A percentile compares a stretch with the other conserved stretches of the same genome.
Conservation (phyloP, 441 rosid genomes). For the Croton laevigatus region DNA sequence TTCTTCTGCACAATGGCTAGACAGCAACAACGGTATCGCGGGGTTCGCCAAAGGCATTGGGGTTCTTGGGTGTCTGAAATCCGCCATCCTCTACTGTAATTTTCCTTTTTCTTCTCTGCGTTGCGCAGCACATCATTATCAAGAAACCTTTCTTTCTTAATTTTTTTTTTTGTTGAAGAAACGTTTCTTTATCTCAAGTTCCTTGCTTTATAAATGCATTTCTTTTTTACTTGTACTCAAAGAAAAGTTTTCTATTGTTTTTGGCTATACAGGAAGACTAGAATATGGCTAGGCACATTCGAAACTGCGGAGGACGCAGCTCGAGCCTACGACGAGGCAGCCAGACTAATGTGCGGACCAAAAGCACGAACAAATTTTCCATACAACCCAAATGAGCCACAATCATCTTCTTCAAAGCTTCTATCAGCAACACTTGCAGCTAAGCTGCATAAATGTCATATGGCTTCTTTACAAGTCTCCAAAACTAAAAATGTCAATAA, state of each 20-base stretch:
- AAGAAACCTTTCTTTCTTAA: constrained; percentile 1
- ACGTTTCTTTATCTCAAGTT: not conserved
- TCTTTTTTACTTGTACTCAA: not conserved
- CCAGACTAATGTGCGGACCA: constrained; percentile 63
- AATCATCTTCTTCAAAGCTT: constrained; percentile 58
- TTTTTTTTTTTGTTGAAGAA: not conserved
- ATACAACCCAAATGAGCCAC: constrained; percentile 49
- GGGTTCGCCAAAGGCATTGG: constrained; percentile 98
- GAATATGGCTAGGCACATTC: constrained; percentile 78
- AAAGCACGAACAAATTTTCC: constrained; percentile 63
- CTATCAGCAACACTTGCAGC: constrained; percentile 64
- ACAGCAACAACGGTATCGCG: constrained; percentile 86
- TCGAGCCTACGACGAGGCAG: constrained; percentile 70
- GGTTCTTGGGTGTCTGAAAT: constrained; percentile 99
- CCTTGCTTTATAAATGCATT: too few relatives aligned
- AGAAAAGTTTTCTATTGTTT: constrained; percentile 14
- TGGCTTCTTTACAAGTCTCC: constrained; percentile 44
- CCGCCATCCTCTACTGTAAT: constrained; percentile 90
- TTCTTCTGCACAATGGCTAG: constrained; percentile 49
- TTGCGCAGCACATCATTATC: too few relatives aligned
- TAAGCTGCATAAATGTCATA: constrained; percentile 63
- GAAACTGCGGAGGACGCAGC: constrained; percentile 79
- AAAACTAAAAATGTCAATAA: constrained; percentile 25
- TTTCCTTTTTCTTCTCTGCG: not conserved
- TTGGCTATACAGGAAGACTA: constrained; percentile 51